Conservation (phyloP, 2,329 filamentous ascomycete genomes). For the Grosmannia clavigera region DNA sequence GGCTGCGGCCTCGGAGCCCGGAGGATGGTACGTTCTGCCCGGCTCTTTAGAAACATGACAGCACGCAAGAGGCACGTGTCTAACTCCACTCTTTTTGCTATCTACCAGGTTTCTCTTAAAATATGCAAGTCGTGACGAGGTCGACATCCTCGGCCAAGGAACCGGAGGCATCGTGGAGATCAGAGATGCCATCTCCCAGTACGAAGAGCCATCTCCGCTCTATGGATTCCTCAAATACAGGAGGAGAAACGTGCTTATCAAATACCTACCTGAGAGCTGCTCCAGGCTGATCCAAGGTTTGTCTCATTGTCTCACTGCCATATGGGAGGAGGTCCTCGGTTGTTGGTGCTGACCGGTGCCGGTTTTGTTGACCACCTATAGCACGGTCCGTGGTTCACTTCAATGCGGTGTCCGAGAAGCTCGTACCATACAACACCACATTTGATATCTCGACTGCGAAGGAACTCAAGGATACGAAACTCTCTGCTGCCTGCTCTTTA, state of each 20-base stretch:
- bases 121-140: constrained; percentile 78
- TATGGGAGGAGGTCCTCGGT: not conserved
- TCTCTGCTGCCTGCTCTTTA: constrained; percentile 79
- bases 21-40: constrained; percentile 64
- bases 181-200: constrained; percentile 62
- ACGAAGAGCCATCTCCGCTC: constrained; percentile 74
- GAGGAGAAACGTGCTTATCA: constrained; percentile 79
- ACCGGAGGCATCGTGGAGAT: constrained; percentile 75
- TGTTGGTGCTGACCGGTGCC: constrained; percentile 1
- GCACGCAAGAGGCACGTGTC: not conserved
- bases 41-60: not conserved
- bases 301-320: constrained; percentile 16
- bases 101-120: constrained; percentile 75
- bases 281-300: constrained; percentile 86
- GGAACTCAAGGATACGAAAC: constrained; percentile 75
- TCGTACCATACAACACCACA: constrained; percentile 75
- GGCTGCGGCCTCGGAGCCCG: constrained; percentile 64
- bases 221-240: constrained; percentile 89
- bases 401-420: constrained; percentile 53
- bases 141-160: constrained; percentile 66
- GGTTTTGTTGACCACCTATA: constrained; percentile 24
- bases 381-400: constrained; percentile 71
- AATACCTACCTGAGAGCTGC: constrained; percentile 82
- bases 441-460: constrained; percentile 64
- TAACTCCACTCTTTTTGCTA: not conserved